Base-by-base conservation (phyloP, 495 filamentous ascomycete species). In the Penicillium canariense region DNA sequence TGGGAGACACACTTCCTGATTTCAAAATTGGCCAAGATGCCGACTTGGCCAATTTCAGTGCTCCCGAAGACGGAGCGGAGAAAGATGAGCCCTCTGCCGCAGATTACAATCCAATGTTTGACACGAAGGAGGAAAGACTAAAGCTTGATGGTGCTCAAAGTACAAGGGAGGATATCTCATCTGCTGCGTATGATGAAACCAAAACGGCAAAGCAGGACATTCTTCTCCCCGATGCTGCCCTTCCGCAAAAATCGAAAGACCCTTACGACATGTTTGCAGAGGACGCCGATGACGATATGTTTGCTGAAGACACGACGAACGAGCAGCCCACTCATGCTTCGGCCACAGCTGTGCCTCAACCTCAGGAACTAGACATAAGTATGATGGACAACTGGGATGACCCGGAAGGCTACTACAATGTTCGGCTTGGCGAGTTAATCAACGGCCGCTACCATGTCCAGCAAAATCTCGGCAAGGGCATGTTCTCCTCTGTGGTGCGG, bases 361-460 rank as follows among this genome's bases (percentile, higher is more conserved):
- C 81, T 27, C 82, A 83, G 61, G 87, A 86, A 55, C 75, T 89
- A 25, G 87, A 89, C 65, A 79, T 87, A 61, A 90, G 87, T 52
- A 88, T 96, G 77, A 78, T 97, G 52, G 94, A 97, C 65, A 91
- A 92, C 61, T 91, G 91, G 81, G 91, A 94, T 67, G 94, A 97
- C 66, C 79, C 86, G 20, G 92, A 97, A 62, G 95, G 91, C 9
- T 97, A 97, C 66, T 97, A 96, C 77, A 92, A 91, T 68, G 83
- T 96, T 42, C 86, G 92, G 30, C 81, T 89, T 38, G 91, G 91
- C 55, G 94, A 98, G 74, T 70, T 97, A 32, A 80, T 98, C 55
- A 87, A 95, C 65, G 82, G 85, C 32, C 85, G 90, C 27, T 97
- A 98, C 62, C 89, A 90, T 68, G 81, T 97, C 27, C 85, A 90